A percentile compares a stretch with the other conserved stretches of the same genome.
Evolutionary conservation across 441 rosid genomes (phyloP).

Genomic region (Gossypium aridum): DNA sequence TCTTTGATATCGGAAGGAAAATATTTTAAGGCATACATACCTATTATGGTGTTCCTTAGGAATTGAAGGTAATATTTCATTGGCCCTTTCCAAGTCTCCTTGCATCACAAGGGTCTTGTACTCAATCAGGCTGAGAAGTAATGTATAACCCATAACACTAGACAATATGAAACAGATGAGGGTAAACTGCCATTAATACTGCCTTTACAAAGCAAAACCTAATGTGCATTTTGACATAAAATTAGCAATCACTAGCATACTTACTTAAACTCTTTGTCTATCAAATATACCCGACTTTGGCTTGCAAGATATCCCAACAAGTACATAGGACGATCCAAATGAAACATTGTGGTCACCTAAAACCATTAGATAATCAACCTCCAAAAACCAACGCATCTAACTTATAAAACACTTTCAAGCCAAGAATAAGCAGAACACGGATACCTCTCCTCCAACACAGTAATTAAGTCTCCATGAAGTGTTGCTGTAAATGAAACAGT

Average conservation of each 20-base stretch:
- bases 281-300: slow-evolving; percentile 92
- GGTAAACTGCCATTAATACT: neutral
- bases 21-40: slow-evolving; percentile 24
- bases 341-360: slow-evolving; percentile 96
- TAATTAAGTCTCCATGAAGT: slow-evolving; percentile 97
- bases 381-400: slow-evolving; percentile 10
- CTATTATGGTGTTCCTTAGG: slow-evolving; percentile 97
- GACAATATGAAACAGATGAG: neutral
- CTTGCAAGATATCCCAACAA: slow-evolving; percentile 93
- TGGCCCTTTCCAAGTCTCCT: slow-evolving; percentile 91
- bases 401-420: slow-evolving; percentile 1
- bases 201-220: neutral
- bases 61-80: slow-evolving; percentile 78
- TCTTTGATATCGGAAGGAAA: neutral
- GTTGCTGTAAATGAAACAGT: slow-evolving; percentile 95
- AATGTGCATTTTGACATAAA: neutral
- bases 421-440: slow-evolving; percentile 13
- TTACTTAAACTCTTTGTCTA: slow-evolving; percentile 99
- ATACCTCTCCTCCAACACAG: slow-evolving; percentile 99
- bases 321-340: slow-evolving; percentile 98
- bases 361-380: slow-evolving; percentile 11
- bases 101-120: slow-evolving; percentile 99
- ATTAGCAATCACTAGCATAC: slow-evolving; percentile 23
- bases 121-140: slow-evolving; percentile 97
- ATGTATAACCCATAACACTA: slow-evolving; percentile 82